Percentiles rank a stretch among this genome's conserved stretches.
Conservation (phyloP, 305 asterid species). For the Solanum hybrid region DNA sequence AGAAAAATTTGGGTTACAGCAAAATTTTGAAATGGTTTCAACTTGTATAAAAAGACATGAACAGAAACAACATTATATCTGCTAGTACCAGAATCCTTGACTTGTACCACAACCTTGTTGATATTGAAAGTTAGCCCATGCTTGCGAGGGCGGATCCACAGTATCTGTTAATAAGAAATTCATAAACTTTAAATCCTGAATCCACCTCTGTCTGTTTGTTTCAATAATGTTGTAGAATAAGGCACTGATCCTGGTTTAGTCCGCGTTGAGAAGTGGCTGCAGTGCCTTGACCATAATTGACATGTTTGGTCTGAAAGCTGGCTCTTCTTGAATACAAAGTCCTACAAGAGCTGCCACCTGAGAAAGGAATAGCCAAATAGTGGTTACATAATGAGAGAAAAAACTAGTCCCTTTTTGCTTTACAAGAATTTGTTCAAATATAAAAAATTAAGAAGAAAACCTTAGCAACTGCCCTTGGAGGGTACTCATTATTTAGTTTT, state of each 20-base stretch:
- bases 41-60: neutral
- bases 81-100: neutral
- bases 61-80: neutral
- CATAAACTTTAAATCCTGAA: neutral
- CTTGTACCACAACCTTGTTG: neutral
- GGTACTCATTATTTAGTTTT: slow-evolving; percentile 13
- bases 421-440: neutral
- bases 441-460: slow-evolving; percentile 13
- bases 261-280: slow-evolving; percentile 64
- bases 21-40: neutral
- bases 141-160: neutral
- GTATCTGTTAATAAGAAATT: neutral
- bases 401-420: neutral
- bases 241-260: slow-evolving; percentile 18
- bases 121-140: neutral
- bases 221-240: neutral
- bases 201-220: neutral
- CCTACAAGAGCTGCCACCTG: slow-evolving; percentile 85
- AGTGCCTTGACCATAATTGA: slow-evolving; percentile 76
- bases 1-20: neutral
- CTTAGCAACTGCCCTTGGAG: slow-evolving; percentile 73
- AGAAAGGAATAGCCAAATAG: neutral
- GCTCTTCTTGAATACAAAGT: slow-evolving; percentile 74
- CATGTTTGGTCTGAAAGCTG: slow-evolving; percentile 78
- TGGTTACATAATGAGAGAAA: neutral